These are phyloP conservation scores for Exophiala aquamarina DNA, from an alignment of 2,329 filamentous ascomycete genomes.

Conservation along the genomic window DNA sequence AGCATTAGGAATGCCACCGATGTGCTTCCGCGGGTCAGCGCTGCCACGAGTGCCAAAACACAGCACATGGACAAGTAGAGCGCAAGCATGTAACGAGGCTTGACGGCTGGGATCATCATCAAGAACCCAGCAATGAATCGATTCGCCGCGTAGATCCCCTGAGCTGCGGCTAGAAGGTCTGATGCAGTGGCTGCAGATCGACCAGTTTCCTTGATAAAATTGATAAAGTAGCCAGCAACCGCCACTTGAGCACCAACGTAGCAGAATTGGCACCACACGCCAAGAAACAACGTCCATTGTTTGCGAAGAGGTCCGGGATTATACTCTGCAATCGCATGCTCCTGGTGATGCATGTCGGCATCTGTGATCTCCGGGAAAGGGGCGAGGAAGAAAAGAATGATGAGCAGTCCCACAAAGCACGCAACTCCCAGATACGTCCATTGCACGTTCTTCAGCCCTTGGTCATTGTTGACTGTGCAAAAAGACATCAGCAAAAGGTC, in stretches of 20 bases:
- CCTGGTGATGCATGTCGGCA: constrained; percentile 60
- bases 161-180: constrained; percentile 58
- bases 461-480: constrained; percentile 44
- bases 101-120: constrained; percentile 53
- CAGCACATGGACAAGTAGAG: constrained; percentile 54
- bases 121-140: constrained; percentile 57
- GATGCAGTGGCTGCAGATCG: constrained; percentile 40
- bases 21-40: constrained; percentile 51
- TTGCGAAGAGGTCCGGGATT: constrained; percentile 48
- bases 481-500: too few relatives aligned
- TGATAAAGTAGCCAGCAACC: too few relatives aligned
- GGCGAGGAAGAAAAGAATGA: constrained; percentile 59
- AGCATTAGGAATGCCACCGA: constrained; percentile 54
- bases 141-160: constrained; percentile 60
- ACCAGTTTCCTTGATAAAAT: constrained; percentile 46
- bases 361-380: constrained; percentile 59
- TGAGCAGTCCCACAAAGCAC: constrained; percentile 57
- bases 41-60: constrained; percentile 55
- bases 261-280: too few relatives aligned
- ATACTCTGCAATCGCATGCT: constrained; percentile 40
- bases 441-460: constrained; percentile 60
- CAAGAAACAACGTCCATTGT: constrained; percentile 63
- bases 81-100: constrained; percentile 57
- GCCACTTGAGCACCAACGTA: too few relatives aligned
- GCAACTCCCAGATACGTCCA: constrained; percentile 66